Percentiles rank a stretch among this genome's conserved stretches.
These are phyloP conservation scores for Chrysanthemum makinoi DNA, from an alignment of 129 eudicot genomes.

Conservation along the genomic window DNA sequence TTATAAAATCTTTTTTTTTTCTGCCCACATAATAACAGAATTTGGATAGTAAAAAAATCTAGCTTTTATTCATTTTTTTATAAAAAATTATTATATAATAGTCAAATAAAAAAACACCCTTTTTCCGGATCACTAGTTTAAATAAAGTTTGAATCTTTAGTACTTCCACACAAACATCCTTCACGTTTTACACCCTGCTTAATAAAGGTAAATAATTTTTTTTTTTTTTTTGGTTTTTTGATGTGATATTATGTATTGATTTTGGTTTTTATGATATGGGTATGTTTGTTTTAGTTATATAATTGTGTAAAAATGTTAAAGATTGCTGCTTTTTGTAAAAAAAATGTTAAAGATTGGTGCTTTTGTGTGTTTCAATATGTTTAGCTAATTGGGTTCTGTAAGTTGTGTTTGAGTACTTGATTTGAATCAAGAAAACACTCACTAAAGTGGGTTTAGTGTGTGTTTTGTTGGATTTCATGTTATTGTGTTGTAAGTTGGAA, in stretches of 20 bases:
- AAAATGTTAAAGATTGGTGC: not conserved
- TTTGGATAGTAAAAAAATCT: slow-evolving; percentile 15
- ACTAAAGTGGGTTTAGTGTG: too few species aligned
- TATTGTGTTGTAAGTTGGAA: too few species aligned
- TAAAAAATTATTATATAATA: not conserved
- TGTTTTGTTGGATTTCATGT: too few species aligned
- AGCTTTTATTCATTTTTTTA: not conserved
- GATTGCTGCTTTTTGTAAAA: not conserved
- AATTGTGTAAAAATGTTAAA: not conserved
- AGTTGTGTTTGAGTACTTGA: not conserved
- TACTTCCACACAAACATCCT: too few species aligned
- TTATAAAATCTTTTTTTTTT: not conserved
- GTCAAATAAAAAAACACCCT: slow-evolving; percentile 21
- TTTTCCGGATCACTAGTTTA: slow-evolving; percentile 19
- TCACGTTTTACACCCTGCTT: too few species aligned
- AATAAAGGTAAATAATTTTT: not conserved
- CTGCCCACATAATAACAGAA: slow-evolving; percentile 4
- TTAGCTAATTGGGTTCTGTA: slow-evolving; percentile 8
- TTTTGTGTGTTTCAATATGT: not conserved
- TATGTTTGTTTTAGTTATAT: not conserved
- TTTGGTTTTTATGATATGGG: not conserved
- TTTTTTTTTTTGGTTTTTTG: not conserved
- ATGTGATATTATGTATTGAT: not conserved
- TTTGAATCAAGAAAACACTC: not conserved
- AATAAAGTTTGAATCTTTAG: too few species aligned